Conservation (phyloP, 2,329 filamentous ascomycete species). For the Hymenoscyphus fraxineus region DNA sequence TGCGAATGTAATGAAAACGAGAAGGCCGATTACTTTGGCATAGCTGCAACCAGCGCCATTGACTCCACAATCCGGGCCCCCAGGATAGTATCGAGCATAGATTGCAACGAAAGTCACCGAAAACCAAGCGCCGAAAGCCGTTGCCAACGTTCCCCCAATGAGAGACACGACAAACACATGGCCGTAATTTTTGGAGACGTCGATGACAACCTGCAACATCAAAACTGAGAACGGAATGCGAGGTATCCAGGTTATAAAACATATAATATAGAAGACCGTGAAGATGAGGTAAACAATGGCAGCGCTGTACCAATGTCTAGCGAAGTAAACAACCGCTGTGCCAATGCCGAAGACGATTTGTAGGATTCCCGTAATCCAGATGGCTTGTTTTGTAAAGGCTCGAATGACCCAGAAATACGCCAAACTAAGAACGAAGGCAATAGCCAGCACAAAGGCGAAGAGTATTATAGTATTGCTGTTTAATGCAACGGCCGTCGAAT, state of each 20-base stretch:
- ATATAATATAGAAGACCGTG: constrained; percentile 72
- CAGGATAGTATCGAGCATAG: constrained; percentile 78
- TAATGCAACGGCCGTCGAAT: constrained; percentile 61
- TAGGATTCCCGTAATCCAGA: constrained; percentile 87
- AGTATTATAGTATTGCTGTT: constrained; percentile 83
- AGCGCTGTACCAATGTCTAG: constrained; percentile 67
- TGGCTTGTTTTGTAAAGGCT: constrained; percentile 73
- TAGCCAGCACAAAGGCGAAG: constrained; percentile 72
- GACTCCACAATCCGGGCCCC: constrained; percentile 43
- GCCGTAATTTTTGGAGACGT: constrained; percentile 77
- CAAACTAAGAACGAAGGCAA: constrained; percentile 72
- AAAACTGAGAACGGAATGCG: constrained; percentile 87
- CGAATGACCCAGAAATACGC: constrained; percentile 73
- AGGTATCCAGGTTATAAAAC: constrained; percentile 84
- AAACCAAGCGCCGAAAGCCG: constrained; percentile 80
- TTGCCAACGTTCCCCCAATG: constrained; percentile 73
- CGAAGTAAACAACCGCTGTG: constrained; percentile 83
- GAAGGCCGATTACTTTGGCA: constrained; percentile 75
- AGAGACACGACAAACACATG: constrained; percentile 84
- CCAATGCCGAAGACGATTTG: constrained; percentile 83
- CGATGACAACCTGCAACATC: constrained; percentile 82
- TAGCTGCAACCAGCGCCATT: constrained; percentile 53
- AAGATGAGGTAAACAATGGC: constrained; percentile 87
- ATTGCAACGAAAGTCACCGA: constrained; percentile 81
- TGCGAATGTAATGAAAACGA: constrained; percentile 85